Base-by-base conservation (phyloP, 208 protist species). In the Crithidia bombi region DNA sequence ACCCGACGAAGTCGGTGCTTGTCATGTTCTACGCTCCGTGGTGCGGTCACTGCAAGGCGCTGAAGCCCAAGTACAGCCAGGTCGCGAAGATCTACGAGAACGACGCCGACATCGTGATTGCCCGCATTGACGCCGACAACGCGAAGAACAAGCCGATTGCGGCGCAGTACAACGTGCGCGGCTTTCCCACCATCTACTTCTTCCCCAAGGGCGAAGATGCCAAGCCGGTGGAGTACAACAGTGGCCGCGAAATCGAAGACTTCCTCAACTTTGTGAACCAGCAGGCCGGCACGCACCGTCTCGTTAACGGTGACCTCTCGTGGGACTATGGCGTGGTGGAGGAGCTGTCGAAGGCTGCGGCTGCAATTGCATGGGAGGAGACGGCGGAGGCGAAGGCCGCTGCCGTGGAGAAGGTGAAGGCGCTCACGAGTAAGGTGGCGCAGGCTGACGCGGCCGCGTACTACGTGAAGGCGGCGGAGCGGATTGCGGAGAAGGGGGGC, bases 41-140 rank as follows among this genome's bases (percentile, higher is more conserved):
- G 87, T 95, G 86, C 43, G 78, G 83, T 14, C 90, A 98, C 77
- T 98, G 96, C 85, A 96, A 98, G 81, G 61, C 66, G 44, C 67
- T 98, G 12, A 85, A 83, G 52, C 81, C 76, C 5, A 65, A 79
- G 14, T 87, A 82, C 67, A 86, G 82, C 28, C 25, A 72, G 30
- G 63, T 95, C 9, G 85, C 85, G 2, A 75, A 69, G 35, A 62
- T 83, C 19, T 90, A 73, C 58, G 59, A 72, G 32, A 69, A 76
- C 26, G 87, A 95, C n/a, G 69, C 89, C 46, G 81, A 93, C 55
- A 50, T 96, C 2, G 65, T 89, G n/a, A 81, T 97, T 39, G 93
- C 81, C 21, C 71, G 75, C 51, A 30, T 91, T 65, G 66, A 97
- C 54, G 86, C 75, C 7, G 71, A 83, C 55, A 73, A 90, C 17